Evolutionary conservation across 306 rosid genomes (phyloP).

Genomic region (Spatholobus suberectus): DNA sequence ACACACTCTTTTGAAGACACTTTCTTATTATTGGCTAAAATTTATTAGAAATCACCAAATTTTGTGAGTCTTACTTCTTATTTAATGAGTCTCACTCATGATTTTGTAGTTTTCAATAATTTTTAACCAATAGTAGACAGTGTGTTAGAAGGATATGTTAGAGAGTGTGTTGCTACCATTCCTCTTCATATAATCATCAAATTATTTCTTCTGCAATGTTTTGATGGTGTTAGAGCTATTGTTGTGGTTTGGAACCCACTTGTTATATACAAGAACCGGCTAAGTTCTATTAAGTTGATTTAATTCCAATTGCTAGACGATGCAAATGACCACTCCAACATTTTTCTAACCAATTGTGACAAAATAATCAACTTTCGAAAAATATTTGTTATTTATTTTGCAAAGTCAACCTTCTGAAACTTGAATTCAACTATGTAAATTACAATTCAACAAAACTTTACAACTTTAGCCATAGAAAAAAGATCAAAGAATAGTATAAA

Average conservation of each 20-base stretch:
- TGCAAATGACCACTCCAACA: not conserved
- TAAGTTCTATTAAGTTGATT: not conserved
- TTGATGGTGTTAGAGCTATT: not conserved
- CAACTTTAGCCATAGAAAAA: not conserved
- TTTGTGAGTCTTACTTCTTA: too few species aligned
- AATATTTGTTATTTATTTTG: constrained; percentile 1
- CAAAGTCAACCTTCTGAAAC: not conserved
- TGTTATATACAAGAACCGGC: not conserved
- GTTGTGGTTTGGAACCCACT: constrained; percentile 11
- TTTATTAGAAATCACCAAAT: too few species aligned
- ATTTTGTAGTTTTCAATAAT: too few species aligned
- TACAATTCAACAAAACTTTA: not conserved
- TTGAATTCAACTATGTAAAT: not conserved
- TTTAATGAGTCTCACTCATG: too few species aligned
- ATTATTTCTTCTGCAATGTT: not conserved
- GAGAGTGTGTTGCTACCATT: too few species aligned
- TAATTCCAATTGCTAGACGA: not conserved
- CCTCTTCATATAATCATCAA: not conserved
- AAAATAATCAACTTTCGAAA: constrained; percentile 16
- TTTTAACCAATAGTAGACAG: too few species aligned
- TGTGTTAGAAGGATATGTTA: too few species aligned
- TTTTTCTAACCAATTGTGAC: constrained; percentile 6
- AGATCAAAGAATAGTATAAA: not conserved
- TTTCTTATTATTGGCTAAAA: too few species aligned
- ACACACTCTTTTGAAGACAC: too few species aligned